Conservation (phyloP, 192 early-diverging fungal genomes). For the Mortierella claussenii region DNA sequence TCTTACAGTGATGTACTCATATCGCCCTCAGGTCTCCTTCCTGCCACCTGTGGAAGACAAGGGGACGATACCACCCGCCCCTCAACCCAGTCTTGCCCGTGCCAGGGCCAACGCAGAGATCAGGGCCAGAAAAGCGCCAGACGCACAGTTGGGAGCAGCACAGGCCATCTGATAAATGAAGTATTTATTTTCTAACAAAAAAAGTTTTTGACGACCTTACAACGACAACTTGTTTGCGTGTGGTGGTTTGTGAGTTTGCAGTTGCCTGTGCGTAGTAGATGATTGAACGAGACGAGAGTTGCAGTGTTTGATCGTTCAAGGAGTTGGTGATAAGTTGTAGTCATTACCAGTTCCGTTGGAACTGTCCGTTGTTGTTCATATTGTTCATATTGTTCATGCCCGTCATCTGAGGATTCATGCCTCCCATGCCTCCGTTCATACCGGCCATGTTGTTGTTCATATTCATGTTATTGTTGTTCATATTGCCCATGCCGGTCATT, state of each 20-base stretch:
- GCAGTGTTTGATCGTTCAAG: too few relatives aligned
- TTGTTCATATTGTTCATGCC: slow-evolving; percentile 21
- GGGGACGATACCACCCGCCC: slow-evolving; percentile 6
- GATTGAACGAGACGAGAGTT: too few relatives aligned
- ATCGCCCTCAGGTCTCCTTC: slow-evolving; percentile 24
- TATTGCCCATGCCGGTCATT: slow-evolving; percentile 39
- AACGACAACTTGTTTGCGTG: too few relatives aligned
- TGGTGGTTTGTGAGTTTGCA: too few relatives aligned
- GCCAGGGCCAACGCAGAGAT: slow-evolving; percentile 15
- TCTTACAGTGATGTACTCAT: slow-evolving; percentile 17
- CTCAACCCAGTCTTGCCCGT: slow-evolving; percentile 23
- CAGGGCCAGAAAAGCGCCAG: not conserved
- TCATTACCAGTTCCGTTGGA: slow-evolving; percentile 49
- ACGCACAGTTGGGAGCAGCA: not conserved
- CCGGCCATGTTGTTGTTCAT: slow-evolving; percentile 34
- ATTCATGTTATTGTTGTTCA: slow-evolving; percentile 38
- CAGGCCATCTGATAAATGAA: not conserved
- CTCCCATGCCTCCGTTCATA: slow-evolving; percentile 24
- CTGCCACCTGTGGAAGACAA: slow-evolving; percentile 6
- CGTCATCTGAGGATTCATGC: slow-evolving; percentile 8
- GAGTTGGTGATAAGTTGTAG: too few relatives aligned
- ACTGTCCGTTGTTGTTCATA: slow-evolving; percentile 50
- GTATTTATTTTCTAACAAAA: too few relatives aligned
- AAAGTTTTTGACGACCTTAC: too few relatives aligned
- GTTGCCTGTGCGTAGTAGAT: too few relatives aligned